Conservation (phyloP, 257 asterid genomes). For the Nicotiana benthamiana region DNA sequence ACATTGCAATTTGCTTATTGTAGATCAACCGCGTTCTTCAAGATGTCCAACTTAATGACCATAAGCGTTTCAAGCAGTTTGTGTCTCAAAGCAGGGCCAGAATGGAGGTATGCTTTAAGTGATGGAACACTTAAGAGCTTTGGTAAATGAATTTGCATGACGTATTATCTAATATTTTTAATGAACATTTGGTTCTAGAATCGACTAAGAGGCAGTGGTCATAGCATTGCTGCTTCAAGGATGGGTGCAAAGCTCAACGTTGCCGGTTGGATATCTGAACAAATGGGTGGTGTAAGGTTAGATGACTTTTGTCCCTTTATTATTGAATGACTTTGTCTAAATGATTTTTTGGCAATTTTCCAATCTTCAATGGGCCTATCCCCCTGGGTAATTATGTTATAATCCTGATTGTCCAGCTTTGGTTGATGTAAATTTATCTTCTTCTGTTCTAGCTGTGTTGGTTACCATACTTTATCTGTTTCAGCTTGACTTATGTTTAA, state of each 20-base stretch:
- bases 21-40: conserved; percentile 81
- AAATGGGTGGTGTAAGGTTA: conserved; percentile 98
- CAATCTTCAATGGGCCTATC: neutral
- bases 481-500: neutral
- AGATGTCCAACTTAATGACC: conserved; percentile 92
- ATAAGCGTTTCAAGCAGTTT: conserved; percentile 94
- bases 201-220: conserved; percentile 97
- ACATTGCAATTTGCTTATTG: conserved; percentile 14
- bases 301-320: conserved; percentile 8
- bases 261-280: conserved; percentile 97
- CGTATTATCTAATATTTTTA: conserved; percentile 7
- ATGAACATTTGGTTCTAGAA: conserved; percentile 41
- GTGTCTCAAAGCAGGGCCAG: conserved; percentile 96
- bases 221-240: conserved; percentile 91
- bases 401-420: neutral
- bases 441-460: neutral
- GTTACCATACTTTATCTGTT: neutral
- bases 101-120: conserved; percentile 68
- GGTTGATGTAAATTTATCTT: neutral
- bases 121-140: conserved; percentile 5
- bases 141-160: neutral
- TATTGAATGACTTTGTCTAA: neutral
- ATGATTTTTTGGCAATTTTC: neutral
- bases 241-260: conserved; percentile 94
- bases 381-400: neutral